Base-by-base conservation (phyloP, 495 filamentous ascomycete genomes). In the Lasiosphaeria ovina region DNA sequence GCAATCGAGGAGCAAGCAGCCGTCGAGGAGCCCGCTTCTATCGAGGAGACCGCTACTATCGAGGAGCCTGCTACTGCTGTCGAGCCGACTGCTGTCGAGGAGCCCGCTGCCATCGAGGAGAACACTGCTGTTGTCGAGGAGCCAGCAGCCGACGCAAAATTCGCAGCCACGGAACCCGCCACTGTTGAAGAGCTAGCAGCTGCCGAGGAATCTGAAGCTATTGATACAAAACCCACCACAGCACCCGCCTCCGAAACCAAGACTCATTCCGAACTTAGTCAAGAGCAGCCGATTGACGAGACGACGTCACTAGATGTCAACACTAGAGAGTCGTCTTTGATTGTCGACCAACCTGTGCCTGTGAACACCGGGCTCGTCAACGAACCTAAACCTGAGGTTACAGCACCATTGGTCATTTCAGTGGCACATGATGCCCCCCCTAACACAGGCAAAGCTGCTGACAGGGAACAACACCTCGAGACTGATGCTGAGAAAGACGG, bases 41-140 rank as follows among this genome's bases (percentile, higher is more conserved):
- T 36, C 3, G 58, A 57, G 32, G 60, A 59, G 35, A 9, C 40
- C 32, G 32, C 47, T 24, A 17, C 57, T 45, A 35, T 34, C 47
- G 62, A 65, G 51, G 63, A 60, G 51, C 10, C 53, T 58, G 59
- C 47, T 56, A n/a, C 54, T 54, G 11, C 52, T 36, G 14, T 6
- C 11, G 24, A 40, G 5, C 35, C 35, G 10, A 17, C 16, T 12
- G n/a, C 34, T 38, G 31, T 31, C 24, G 62, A 57, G 34, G 54
- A 60, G n/a, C 16, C 38, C 10, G 38, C 33, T 12, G 50, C 31
- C n/a, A 12, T 53, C 31, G 47, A n/a, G 11, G n/a, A 53, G 24
- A 1, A 7, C 16, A 48, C 31, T 12, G 16, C 54, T 38, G n/a
- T 3, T 45, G 38, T 34, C 16, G 55, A 60, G 52, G 35, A 51